These are phyloP conservation scores for Urochloa ruziziensis DNA, from an alignment of 176 grass and related monocot species.

Conservation along the genomic window DNA sequence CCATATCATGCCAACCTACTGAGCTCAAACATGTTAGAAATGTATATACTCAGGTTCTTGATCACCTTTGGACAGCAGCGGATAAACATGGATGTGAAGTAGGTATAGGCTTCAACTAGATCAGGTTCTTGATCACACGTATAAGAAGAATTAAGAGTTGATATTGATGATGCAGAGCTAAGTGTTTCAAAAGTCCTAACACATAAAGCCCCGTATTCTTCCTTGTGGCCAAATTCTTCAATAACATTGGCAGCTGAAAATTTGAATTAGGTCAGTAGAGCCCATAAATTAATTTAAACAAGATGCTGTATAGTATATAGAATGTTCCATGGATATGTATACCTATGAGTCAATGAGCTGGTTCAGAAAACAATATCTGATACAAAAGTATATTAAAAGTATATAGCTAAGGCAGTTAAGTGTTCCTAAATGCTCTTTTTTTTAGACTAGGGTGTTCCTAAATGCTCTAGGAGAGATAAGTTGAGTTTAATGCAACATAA, in stretches of 20 bases:
- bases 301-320: not conserved
- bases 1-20: conserved; percentile 20
- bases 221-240: conserved; percentile 90
- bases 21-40: not conserved
- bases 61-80: conserved; percentile 82
- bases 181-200: conserved; percentile 82
- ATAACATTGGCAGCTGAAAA: conserved; percentile 74
- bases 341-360: conserved; percentile 9
- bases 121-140: conserved; percentile 97
- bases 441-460: not conserved
- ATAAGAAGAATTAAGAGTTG: conserved; percentile 80
- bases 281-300: conserved; percentile 24
- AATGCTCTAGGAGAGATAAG: not conserved
- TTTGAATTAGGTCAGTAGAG: conserved; percentile 28
- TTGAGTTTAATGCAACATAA: not conserved
- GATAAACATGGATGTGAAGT: conserved; percentile 82
- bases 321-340: conserved; percentile 5
- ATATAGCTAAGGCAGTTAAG: conserved; percentile 1
- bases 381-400: not conserved
- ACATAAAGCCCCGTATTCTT: conserved; percentile 70
- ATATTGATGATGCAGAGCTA: conserved; percentile 74
- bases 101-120: conserved; percentile 83
- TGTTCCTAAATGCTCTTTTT: not conserved
- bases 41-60: too few species aligned
- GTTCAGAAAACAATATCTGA: conserved; percentile 23